Base-by-base conservation (phyloP, 2,329 filamentous ascomycete species). In the Ascochyta clinopodiicola region DNA sequence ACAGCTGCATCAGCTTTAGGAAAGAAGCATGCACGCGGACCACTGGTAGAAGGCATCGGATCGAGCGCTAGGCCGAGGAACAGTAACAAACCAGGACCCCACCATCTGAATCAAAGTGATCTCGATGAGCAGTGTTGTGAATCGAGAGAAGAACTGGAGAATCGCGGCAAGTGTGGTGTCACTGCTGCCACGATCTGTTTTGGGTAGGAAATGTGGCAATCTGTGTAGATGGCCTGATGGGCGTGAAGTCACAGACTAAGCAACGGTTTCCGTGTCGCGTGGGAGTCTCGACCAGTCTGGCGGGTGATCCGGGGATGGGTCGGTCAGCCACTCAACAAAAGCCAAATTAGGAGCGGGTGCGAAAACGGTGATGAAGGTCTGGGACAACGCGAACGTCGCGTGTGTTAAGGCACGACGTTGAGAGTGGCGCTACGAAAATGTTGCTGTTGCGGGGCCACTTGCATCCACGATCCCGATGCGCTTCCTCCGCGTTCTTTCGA, bases 1-100 rank as follows among this genome's bases (percentile, higher is more conserved):
- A 70, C 59, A 31, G 62, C 57, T 19, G 67, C 64, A 51, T 71
- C 68, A 50, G 67, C 67, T 43, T 56, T 67, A 12, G 68, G 68
- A 27, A 71, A 69, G 56, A 68, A 70, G n/a, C 56, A 54, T 52
- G 54, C 44, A 36, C 62, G 58, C 24, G 57, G 51, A 22, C 36
- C 34, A 44, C 44, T 44, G 31, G 22, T 37, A 24, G 44, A 34
- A 50, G 48, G 46, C 63, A 68, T 68, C 42, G 46, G 42, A 56
- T 51, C 46, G 47, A 24, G 17, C 36, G 35, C 27, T n/a, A 13
- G 29, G 19, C 43, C 46, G 21, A 34, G 12, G 19, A 15, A 22
- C 24, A 43, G 24, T 29, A 34, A 34, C 15, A 22, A 35, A 24
- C 45, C 29, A 3, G 15, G 17, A 40, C 21, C 24, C 43, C 52